Evolutionary conservation across 2,329 filamentous ascomycete species (phyloP).

Genomic region (Xylaria sp.): DNA sequence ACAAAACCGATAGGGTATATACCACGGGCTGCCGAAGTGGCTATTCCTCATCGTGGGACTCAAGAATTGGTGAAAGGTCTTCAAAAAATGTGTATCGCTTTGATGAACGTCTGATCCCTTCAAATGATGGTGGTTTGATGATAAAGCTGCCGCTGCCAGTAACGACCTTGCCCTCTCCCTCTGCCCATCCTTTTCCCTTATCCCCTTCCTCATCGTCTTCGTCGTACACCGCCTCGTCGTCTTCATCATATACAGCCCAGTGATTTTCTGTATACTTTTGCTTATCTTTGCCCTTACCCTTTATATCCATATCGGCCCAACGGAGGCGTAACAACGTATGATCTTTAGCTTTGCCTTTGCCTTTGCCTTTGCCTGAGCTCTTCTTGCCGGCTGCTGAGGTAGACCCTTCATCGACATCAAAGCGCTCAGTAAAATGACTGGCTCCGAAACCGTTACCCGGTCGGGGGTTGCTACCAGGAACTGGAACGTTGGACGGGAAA

Average conservation of each 20-base stretch:
- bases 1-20: not conserved
- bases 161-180: not conserved
- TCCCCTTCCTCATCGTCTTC: not conserved
- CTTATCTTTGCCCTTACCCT: not conserved
- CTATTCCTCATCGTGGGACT: not conserved
- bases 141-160: not conserved
- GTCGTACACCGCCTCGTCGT: too few relatives aligned
- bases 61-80: not conserved
- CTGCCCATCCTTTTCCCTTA: not conserved
- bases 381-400: not conserved
- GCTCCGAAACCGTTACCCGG: too few relatives aligned
- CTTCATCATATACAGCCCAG: too few relatives aligned
- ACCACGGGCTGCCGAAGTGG: conserved; percentile 1
- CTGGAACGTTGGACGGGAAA: too few relatives aligned
- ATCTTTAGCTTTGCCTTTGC: not conserved
- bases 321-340: too few relatives aligned
- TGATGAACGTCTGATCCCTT: not conserved
- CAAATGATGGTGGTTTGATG: not conserved
- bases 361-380: not conserved
- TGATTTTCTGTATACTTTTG: too few relatives aligned
- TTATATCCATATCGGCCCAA: too few relatives aligned
- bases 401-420: too few relatives aligned
- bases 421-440: too few relatives aligned
- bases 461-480: too few relatives aligned
- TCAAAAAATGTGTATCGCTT: not conserved